phyloP scores from a whole-genome alignment of 2,329 filamentous ascomycete species.

The Fusarium newnesense region DNA sequence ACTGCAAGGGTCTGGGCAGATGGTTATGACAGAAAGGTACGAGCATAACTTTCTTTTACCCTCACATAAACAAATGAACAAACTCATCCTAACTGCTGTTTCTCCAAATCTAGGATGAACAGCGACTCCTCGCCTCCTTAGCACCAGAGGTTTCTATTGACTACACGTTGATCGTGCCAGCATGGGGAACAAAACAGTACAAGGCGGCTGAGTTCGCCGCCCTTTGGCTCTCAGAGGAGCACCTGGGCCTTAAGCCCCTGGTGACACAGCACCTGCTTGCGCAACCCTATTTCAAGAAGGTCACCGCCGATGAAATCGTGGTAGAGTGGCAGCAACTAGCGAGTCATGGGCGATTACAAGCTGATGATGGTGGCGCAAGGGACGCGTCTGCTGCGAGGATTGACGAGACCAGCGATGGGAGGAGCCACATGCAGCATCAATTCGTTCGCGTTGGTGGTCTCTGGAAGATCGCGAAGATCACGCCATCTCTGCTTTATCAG shows the following conservation, averaged over 20 bases:
- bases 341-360: background rate
- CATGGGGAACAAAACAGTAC: background rate
- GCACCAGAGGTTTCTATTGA: background rate
- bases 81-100: background rate
- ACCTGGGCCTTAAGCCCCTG: background rate
- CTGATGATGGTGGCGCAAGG: accelerated
- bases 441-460: background rate
- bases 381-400: background rate
- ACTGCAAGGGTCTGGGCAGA: background rate
- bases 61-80: background rate
- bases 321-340: background rate
- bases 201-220: background rate
- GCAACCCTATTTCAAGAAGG: background rate
- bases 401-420: background rate
- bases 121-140: background rate
- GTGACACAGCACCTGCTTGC: background rate
- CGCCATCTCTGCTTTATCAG: background rate
- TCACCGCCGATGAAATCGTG: background rate
- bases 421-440: background rate
- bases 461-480: background rate
- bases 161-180: background rate
- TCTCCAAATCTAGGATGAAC: background rate
- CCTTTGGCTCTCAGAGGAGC: background rate
- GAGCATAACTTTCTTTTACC: too few relatives aligned
- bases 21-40: background rate